A percentile compares a stretch with the other conserved stretches of the same genome.
Evolutionary conservation across 2,329 filamentous ascomycete species (phyloP).

Genomic region (Fusarium tuaranense): DNA sequence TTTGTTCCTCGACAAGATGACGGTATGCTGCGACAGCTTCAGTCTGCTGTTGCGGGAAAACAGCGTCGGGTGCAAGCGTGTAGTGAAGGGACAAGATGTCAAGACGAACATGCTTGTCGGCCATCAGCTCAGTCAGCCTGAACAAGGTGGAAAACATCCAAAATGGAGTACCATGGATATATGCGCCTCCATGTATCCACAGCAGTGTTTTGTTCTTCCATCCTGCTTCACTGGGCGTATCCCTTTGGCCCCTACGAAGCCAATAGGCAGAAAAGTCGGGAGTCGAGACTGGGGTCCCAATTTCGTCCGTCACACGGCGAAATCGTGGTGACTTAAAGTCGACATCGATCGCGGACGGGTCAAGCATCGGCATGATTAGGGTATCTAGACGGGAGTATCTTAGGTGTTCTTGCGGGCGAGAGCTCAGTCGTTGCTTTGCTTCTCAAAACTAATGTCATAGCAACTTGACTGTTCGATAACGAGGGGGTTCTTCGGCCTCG

Average conservation of each 20-base stretch:
- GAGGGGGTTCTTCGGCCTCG: not conserved
- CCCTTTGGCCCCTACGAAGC: not conserved
- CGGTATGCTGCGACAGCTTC: slow-evolving; percentile 11
- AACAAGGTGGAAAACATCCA: slow-evolving; percentile 17
- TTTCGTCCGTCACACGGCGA: not conserved
- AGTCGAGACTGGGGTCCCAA: not conserved
- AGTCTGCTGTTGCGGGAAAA: not conserved
- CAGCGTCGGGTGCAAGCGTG: slow-evolving; percentile 1
- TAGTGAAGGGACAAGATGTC: slow-evolving; percentile 8
- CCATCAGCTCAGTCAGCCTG: slow-evolving; percentile 4
- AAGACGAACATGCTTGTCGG: not conserved
- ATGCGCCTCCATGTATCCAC: slow-evolving; percentile 9
- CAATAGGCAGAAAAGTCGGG: not conserved
- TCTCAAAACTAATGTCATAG: not conserved
- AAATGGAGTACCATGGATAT: slow-evolving; percentile 1
- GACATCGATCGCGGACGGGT: not conserved
- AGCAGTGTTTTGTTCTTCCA: slow-evolving; percentile 5
- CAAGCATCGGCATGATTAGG: not conserved
- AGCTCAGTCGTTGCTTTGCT: not conserved
- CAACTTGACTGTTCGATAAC: not conserved
- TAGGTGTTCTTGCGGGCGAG: not conserved
- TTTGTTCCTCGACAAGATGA: not conserved
- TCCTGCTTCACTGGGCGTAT: not conserved
- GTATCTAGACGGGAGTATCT: not conserved
- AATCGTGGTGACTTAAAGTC: not conserved